Percentiles rank a stretch among this genome's conserved stretches.
phyloP scores from a whole-genome alignment of 805 yeast genomes.

The Spathaspora sp. region DNA sequence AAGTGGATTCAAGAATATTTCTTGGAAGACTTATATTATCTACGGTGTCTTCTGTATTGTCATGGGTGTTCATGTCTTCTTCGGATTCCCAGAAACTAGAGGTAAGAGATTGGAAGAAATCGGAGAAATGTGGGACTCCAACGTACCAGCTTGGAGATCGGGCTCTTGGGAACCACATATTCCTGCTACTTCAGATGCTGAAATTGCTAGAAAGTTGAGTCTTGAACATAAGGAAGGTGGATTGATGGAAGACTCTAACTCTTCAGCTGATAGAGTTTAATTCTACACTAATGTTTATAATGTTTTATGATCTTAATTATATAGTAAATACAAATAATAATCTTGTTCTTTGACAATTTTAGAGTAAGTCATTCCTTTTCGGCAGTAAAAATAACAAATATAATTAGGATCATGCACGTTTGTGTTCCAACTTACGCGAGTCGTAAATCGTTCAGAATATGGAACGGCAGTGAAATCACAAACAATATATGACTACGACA shows the following conservation, averaged over 20 bases:
- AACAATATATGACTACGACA: too few species aligned
- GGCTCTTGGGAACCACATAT: conserved; percentile 34
- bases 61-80: conserved; percentile 45
- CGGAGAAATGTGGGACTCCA: conserved; percentile 42
- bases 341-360: not conserved
- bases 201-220: conserved; percentile 33
- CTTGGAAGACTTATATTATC: conserved; percentile 57
- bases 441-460: too few species aligned
- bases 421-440: too few species aligned
- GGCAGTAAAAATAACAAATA: not conserved
- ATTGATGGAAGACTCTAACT: conserved; percentile 6
- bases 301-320: not conserved
- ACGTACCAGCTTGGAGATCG: conserved; percentile 41
- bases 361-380: not conserved
- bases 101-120: conserved; percentile 60
- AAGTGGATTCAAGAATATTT: conserved; percentile 47
- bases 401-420: too few species aligned
- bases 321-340: not conserved
- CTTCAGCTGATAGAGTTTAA: not conserved
- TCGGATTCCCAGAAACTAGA: conserved; percentile 61
- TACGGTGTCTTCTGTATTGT: conserved; percentile 51
- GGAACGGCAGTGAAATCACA: too few species aligned
- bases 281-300: not conserved
- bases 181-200: conserved; percentile 38
- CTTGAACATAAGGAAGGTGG: conserved; percentile 32